These are phyloP conservation scores for Fraxinus angustifolia DNA, from an alignment of 305 asterid species.

Conservation along the genomic window DNA sequence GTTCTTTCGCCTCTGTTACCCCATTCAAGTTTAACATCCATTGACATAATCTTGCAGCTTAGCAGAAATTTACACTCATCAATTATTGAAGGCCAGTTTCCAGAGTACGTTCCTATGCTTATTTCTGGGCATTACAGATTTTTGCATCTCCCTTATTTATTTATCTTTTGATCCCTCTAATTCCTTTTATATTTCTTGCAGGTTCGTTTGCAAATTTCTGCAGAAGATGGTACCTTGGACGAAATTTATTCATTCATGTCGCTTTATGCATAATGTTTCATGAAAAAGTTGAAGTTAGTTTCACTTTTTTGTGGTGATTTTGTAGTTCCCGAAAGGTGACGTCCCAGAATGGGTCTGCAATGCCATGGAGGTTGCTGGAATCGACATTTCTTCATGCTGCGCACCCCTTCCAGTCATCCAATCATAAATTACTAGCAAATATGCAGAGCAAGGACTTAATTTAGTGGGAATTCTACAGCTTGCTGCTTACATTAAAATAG, in stretches of 20 bases:
- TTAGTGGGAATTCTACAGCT: background rate
- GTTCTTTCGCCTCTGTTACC: background rate
- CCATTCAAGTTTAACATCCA: constrained; percentile 23
- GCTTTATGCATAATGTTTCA: background rate
- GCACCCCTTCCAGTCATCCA: constrained; percentile 18
- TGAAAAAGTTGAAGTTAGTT: background rate
- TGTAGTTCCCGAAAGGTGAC: constrained; percentile 82
- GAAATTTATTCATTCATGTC: background rate
- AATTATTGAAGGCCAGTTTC: constrained; percentile 72
- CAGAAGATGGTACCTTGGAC: constrained; percentile 64
- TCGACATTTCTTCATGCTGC: constrained; percentile 73
- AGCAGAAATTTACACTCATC: constrained; percentile 87
- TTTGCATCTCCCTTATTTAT: background rate
- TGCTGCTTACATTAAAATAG: background rate
- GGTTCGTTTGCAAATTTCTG: constrained; percentile 81
- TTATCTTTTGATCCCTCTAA: background rate
- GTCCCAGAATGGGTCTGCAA: constrained; percentile 96
- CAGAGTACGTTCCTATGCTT: constrained; percentile 50
- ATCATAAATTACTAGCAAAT: background rate
- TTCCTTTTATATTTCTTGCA: constrained; percentile 24
- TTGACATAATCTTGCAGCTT: constrained; percentile 57
- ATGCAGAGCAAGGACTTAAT: background rate
- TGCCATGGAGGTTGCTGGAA: constrained; percentile 98
- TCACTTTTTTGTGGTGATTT: constrained; percentile 7
- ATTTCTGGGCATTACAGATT: background rate